Evolutionary conservation across 495 filamentous ascomycete species (phyloP).

Genomic region (Hyaloscypha bicolor): DNA sequence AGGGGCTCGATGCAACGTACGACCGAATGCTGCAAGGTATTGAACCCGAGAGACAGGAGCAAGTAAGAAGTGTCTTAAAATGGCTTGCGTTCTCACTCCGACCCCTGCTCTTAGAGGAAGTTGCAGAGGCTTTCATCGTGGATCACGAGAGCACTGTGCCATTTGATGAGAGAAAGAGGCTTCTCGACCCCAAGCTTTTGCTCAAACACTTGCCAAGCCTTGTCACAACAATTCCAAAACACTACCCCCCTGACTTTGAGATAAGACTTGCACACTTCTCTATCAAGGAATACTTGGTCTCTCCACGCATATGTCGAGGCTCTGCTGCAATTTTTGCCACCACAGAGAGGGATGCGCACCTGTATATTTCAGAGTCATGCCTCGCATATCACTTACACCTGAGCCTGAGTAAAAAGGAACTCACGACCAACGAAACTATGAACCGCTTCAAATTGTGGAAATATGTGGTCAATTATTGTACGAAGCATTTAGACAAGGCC

Average conservation of each 20-base stretch:
- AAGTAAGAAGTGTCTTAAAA: conserved; percentile 36
- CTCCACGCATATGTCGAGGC: too few relatives aligned
- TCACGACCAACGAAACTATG: too few relatives aligned
- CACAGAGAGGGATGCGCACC: too few relatives aligned
- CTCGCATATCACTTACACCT: too few relatives aligned
- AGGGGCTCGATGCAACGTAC: conserved; percentile 43
- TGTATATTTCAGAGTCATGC: too few relatives aligned
- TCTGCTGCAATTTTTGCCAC: too few relatives aligned
- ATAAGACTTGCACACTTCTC: conserved; percentile 43
- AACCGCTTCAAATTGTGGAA: too few relatives aligned
- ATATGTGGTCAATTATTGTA: too few relatives aligned
- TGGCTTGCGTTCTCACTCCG: conserved; percentile 36
- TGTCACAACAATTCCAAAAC: conserved; percentile 15
- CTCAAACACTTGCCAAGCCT: conserved; percentile 31
- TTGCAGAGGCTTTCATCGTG: conserved; percentile 35
- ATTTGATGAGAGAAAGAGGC: conserved; percentile 30
- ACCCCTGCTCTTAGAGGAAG: conserved; percentile 34
- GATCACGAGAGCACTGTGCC: conserved; percentile 19
- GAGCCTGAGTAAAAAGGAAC: too few relatives aligned
- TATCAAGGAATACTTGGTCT: conserved; percentile 41
- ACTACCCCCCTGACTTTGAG: neutral
- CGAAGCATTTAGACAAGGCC: too few relatives aligned
- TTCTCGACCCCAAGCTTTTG: conserved; percentile 38
- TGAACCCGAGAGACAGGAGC: conserved; percentile 18
- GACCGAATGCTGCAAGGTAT: conserved; percentile 35